Base-by-base conservation (phyloP, 768 basidiomycete species). In the Russula brevipes region DNA sequence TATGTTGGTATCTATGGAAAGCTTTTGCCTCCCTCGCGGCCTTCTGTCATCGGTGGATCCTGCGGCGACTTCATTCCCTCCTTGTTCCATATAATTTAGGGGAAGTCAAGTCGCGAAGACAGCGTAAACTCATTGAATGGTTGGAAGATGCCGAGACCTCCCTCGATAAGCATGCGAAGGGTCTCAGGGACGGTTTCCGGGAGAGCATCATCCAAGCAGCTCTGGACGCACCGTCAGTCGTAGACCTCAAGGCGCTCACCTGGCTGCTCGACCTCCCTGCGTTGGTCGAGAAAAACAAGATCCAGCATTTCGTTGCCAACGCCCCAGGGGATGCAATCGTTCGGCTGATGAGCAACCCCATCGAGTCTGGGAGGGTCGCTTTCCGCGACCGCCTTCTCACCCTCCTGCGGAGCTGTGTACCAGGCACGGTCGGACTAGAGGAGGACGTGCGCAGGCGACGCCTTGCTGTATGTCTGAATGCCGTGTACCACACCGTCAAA, bases 361-460 rank as follows among this genome's bases (percentile, higher is more conserved):
- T 35, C 39, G 38, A 46, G 1, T 54, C 51, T 12, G 50, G 50
- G 30, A 57, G 33, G 4, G 6, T 39, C 24, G 7, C 33, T 44
- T 59, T 53, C 31, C 62, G 53, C 54, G 46, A 59, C 12, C 45
- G 49, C 44, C 57, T 63, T 44, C 52, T 33, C 46, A 17, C 62
- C 30, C 62, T 63, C 16, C 31, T 63, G 3, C 62, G 46, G 30
- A 62, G 61, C 19, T 62, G 61, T 35, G 30, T 36, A 33, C 17
- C 60, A 30, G 42, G n/a, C 36, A 38, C 50, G 19, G 16, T 8
- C 33, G 55, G 50, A 45, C 61, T 57, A 17, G 17, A 52, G 17
- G 55, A 52, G 44, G n/a, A 57, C 17, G 35, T n/a, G 4, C 61
- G 61, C 55, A 62, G 12, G 24, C 24, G 9, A 14, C 61, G 61